Evolutionary conservation across 139 green algal genomes (phyloP).

Genomic region (Helicosporidium sp.): DNA sequence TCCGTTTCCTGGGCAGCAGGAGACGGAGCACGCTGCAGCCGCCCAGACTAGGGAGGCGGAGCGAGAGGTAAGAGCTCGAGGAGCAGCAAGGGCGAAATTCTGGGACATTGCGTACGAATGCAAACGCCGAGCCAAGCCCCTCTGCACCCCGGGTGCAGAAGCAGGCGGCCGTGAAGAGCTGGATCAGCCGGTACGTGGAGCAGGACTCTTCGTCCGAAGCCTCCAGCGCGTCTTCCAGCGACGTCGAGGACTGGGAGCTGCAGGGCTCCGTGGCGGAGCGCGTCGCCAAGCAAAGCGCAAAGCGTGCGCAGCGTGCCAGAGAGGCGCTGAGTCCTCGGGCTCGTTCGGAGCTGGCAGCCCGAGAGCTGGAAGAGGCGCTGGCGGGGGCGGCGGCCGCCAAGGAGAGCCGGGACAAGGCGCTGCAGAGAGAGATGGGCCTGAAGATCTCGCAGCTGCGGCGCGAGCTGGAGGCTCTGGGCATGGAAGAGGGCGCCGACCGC

Average conservation of each 20-base stretch:
- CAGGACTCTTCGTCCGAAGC: no score
- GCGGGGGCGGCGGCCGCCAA: conserved; percentile 33
- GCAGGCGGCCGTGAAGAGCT: conserved; percentile 22
- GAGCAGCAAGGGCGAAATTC: no score
- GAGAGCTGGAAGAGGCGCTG: no score
- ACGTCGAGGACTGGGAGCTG: conserved; percentile 63
- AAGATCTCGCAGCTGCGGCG: conserved; percentile 52
- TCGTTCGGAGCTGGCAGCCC: no score
- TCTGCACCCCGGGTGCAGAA: no score
- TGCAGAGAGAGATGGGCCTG: conserved; percentile 48
- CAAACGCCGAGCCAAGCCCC: no score
- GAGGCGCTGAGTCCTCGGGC: neutral
- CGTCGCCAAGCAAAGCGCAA: conserved; percentile 17
- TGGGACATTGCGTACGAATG: no score
- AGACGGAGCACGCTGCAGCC: neutral
- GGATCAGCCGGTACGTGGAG: conserved; percentile 51
- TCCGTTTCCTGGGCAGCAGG: neutral
- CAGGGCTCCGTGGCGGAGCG: conserved; percentile 52
- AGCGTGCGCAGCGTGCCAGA: conserved; percentile 1
- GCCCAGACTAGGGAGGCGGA: conserved; percentile 5
- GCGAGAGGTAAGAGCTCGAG: neutral
- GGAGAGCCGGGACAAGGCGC: conserved; percentile 35
- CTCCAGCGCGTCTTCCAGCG: no score
- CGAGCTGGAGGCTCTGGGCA: conserved; percentile 30
- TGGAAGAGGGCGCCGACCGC: no score